These are phyloP conservation scores for Colletotrichum sp. DNA, from an alignment of 2,329 filamentous ascomycete genomes.

Conservation along the genomic window DNA sequence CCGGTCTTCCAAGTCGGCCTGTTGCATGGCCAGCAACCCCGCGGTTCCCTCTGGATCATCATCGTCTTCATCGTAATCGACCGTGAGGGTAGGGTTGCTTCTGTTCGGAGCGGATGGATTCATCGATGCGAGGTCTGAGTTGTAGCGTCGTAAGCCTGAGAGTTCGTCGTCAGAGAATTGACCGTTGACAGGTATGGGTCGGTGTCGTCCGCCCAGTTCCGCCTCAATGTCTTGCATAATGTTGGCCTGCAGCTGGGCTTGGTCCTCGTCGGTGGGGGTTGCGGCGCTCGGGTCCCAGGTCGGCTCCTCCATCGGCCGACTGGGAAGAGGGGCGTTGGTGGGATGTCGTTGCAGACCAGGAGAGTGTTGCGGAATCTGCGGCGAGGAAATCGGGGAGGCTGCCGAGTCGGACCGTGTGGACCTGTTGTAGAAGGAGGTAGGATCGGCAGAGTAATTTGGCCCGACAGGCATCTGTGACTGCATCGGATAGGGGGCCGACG, in stretches of 20 bases:
- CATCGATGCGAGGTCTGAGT: conserved; percentile 49
- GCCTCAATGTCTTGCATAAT: conserved; percentile 65
- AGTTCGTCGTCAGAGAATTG: conserved; percentile 49
- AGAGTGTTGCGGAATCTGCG: conserved; percentile 46
- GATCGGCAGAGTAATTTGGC: conserved; percentile 54
- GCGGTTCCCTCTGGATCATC: conserved; percentile 89
- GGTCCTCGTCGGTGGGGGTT: conserved; percentile 31
- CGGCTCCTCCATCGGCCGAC: conserved; percentile 51
- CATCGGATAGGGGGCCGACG: conserved; percentile 56
- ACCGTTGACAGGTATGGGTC: conserved; percentile 50
- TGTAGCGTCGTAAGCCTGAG: conserved; percentile 52
- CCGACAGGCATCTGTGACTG: conserved; percentile 59
- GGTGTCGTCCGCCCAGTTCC: conserved; percentile 49
- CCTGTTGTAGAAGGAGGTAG: conserved; percentile 48
- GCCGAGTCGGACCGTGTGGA: conserved; percentile 55
- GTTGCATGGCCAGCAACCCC: conserved; percentile 81
- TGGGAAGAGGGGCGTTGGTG: conserved; percentile 65
- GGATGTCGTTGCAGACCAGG: conserved; percentile 60
- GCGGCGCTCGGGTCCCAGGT: conserved; percentile 44
- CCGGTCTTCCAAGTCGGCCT: conserved; percentile 81
- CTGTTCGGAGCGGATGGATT: conserved; percentile 45
- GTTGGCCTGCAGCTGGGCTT: conserved; percentile 45
- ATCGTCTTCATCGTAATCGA: conserved; percentile 65
- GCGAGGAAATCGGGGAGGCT: conserved; percentile 51
- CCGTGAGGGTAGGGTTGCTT: conserved; percentile 38